Base-by-base conservation (phyloP, 768 basidiomycete species). In the Tricholoma bakamatsutake region DNA sequence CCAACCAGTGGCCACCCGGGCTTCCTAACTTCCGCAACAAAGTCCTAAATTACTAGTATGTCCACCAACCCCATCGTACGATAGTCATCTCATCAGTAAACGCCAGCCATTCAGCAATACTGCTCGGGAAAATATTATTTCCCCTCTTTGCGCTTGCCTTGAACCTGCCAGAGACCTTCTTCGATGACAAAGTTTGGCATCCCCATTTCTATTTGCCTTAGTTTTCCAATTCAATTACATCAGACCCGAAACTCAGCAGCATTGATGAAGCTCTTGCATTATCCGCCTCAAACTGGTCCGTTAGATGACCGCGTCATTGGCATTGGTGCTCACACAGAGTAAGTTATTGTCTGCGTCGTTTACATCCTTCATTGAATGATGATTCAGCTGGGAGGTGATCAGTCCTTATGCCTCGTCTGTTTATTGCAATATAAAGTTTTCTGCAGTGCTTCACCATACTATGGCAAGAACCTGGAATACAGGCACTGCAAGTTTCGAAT, bases 121-220 rank as follows among this genome's bases (percentile, higher is more conserved):
- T 61, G 18, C 62, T 71, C 11, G 93, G 94, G 4, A 77, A 81
- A 61, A 69, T 73, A 0, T 69, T 98, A 50, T 94, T 95, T 67
- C 91, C 90, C 0, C 74, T 95, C 18, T 92, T 97, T 57, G 93
- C 94, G 5, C 73, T 90, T 27, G 90, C 93, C 0, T 74, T 96
- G 7, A 78, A 85, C 63, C 75, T 93, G 12, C 81, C 84, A 9
- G 82, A 87, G 59, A 68, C 79, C 52, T 93, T 88, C 66, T 95
- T 95, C 63, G 80, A 84, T 15, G 86, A 93, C 66, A 93, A 93
- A 80, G 89, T 83, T 27, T 62, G 59, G 53, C 4, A 9, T 15
- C 34, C 37, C 17, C 42, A 11, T n/a, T 48, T 51, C 11, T 31
- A 35, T 40, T 43, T 33, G 1, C 48, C 31, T 46, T 12, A 15